A percentile compares a stretch with the other conserved stretches of the same genome.
These are phyloP conservation scores for Phytopythium sindhum DNA, from an alignment of 352 stramenopile species.

Conservation along the genomic window DNA sequence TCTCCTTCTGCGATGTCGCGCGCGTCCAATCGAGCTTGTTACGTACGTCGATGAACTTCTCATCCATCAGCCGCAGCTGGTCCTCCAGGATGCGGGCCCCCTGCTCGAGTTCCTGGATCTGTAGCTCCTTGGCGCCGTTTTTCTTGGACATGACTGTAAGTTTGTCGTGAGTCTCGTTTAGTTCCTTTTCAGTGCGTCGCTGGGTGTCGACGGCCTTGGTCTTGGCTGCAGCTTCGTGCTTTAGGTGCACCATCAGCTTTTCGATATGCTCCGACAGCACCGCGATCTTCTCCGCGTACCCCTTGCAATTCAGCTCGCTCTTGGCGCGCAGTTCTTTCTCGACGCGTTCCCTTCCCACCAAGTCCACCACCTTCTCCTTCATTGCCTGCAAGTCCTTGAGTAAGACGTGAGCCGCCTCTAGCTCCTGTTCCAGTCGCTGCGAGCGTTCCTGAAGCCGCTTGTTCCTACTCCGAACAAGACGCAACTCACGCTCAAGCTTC, in stretches of 20 bases:
- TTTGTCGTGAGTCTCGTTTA: slow-evolving; percentile 62
- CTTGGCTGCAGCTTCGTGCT: slow-evolving; percentile 94
- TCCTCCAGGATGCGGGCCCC: slow-evolving; percentile 93
- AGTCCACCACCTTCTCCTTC: slow-evolving; percentile 75
- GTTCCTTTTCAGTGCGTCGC: slow-evolving; percentile 76
- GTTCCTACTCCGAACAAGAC: slow-evolving; percentile 63
- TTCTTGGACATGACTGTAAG: slow-evolving; percentile 71
- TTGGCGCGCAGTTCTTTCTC: slow-evolving; percentile 87
- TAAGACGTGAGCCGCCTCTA: slow-evolving; percentile 36
- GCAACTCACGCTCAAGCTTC: slow-evolving; percentile 67
- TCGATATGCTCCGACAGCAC: slow-evolving; percentile 94
- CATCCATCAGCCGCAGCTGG: slow-evolving; percentile 95
- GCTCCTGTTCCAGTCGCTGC: slow-evolving; percentile 49
- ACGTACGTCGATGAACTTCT: slow-evolving; percentile 96
- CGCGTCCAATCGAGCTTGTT: slow-evolving; percentile 95
- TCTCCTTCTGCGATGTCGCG: slow-evolving; percentile 80
- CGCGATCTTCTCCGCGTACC: slow-evolving; percentile 84
- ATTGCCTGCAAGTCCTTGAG: slow-evolving; percentile 64
- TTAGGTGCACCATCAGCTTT: slow-evolving; percentile 96
- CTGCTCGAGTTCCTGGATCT: slow-evolving; percentile 91
- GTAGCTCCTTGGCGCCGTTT: slow-evolving; percentile 74
- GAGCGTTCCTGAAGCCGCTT: slow-evolving; percentile 56
- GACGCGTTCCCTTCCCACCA: slow-evolving; percentile 70
- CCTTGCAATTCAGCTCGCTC: slow-evolving; percentile 55
- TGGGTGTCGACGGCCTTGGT: slow-evolving; percentile 78